Base-by-base conservation (phyloP, 2,329 filamentous ascomycete genomes). In the Fusarium pseudoanthophilum region DNA sequence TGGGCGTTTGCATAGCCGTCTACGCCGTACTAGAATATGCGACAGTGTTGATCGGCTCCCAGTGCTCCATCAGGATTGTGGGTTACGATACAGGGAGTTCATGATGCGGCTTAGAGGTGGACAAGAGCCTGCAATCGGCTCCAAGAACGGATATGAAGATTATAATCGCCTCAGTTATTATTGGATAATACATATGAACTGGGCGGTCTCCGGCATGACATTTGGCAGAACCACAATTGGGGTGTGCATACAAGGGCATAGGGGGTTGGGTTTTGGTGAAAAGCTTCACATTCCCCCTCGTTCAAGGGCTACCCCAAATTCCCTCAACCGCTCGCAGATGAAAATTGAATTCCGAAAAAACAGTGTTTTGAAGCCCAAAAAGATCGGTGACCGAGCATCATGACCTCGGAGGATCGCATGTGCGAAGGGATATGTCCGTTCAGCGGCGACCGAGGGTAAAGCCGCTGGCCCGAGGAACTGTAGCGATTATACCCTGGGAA, bases 381-480 rank as follows among this genome's bases (percentile, higher is more conserved):
- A n/a, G 36, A 55, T 78, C 77, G 77, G 77, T 46, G 64, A 78
- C 77, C 77, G 77, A 78, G 76, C 57, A 63, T 51, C 39, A 56
- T 66, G 60, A 30, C 57, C 71, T 76, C 73, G 74, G 69, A 64
- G 57, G 32, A 64, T 75, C 77, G 77, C 69, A 76, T 64, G 48
- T 73, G 72, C 74, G 76, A 78, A 70, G 55, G 64, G 36, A 42
- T 55, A 55, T 55, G 21, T 55, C 39, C 49, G 67, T 49, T 39
- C 16, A 30, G 34, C 74, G 77, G 77, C 75, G 75, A 78, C 77
- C 77, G 77, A 78, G 73, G 65, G 60, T 64, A 78, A 78, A 77
- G 74, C 77, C 77, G 77, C 60, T 78, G 69, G 73, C 65, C 77
- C 77, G 77, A 78, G 71, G 69, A 57, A 60, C 48, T 57, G 46